Evolutionary conservation across 306 rosid species (phyloP), one percentile per base, ranked within the genome.

Genomic region (Alnus glutinosa): DNA sequence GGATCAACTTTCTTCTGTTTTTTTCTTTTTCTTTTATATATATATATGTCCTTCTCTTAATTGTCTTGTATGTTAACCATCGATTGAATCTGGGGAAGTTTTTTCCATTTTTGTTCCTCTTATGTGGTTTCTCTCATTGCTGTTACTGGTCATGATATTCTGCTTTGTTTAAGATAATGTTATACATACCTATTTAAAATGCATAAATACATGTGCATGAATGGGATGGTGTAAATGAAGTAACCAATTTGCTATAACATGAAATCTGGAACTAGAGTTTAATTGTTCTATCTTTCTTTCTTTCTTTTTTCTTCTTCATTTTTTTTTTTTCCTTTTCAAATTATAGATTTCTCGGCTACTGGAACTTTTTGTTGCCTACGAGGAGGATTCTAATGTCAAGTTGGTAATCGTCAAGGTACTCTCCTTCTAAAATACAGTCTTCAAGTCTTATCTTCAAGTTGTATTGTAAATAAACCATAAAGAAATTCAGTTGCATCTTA

Each of bases 381-480:
- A 92, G 72, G 76, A 75, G 57, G 88, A 92, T 80, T 63, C 92
- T 76, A 86, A 82, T 82, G 85, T 92, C 75, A 92, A 92, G 79
- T 81, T 92, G 87, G 76, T 90, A 80, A 32, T 94, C 54, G 36
- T 92, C 78, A 92, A 94, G 98, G 98, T 91, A 85, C 57, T 73
- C 54, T 57, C 62, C 18, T 71, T 79, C 64, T 67, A 49, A 9
- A 9, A 42, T 37, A 52, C 57, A 77, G 37, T 50, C 76, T 72
- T 32, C n/a, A 14, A 75, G 8, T 61, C 44, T 12, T 15, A 68
- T 73, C 67, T 50, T 71, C 19, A 42, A 58, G 44, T 66, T 51
- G 51, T 9, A 18, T 57, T 39, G 48, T 28, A 52, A 34, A 30
- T 16, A n/a, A 63, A 70, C 67, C 9, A 37, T 7, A 42, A 58